phyloP scores from a whole-genome alignment of 441 rosid genomes.

The Eutrema salsugineum region DNA sequence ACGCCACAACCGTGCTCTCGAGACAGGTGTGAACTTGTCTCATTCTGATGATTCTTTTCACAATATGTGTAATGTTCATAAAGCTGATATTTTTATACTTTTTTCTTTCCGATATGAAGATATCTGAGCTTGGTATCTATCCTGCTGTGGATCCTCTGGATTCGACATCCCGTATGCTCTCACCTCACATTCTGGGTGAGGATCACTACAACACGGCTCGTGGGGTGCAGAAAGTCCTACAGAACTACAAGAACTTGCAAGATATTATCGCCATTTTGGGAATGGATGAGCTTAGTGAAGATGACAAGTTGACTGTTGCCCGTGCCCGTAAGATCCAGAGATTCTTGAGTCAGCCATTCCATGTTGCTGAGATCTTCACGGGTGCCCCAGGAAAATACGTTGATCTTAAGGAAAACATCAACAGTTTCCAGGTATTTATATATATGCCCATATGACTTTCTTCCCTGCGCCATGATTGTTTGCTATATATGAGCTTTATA shows the following conservation, averaged over 20 bases:
- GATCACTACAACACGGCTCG: constrained; percentile 96
- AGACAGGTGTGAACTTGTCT: constrained; percentile 59
- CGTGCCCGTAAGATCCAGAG: constrained; percentile 96
- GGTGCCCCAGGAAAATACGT: constrained; percentile 98
- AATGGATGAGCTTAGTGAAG: constrained; percentile 99
- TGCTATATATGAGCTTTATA: background rate
- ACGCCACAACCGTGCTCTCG: constrained; percentile 94
- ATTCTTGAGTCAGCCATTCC: constrained; percentile 99
- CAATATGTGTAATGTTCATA: too few relatives aligned
- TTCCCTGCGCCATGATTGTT: background rate
- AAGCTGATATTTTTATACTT: background rate
- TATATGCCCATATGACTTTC: background rate
- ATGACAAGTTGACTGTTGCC: constrained; percentile 93
- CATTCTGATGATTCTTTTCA: background rate
- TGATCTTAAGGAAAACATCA: constrained; percentile 83
- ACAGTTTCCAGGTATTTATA: constrained; percentile 75
- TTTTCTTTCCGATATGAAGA: constrained; percentile 35
- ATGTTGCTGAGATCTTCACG: constrained; percentile 96
- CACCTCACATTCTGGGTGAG: constrained; percentile 94
- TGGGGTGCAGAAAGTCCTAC: constrained; percentile 96
- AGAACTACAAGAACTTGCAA: constrained; percentile 95
- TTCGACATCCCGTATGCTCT: constrained; percentile 98
- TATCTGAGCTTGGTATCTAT: constrained; percentile 95
- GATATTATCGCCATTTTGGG: constrained; percentile 98
- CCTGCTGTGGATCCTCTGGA: constrained; percentile 98